phyloP scores from a whole-genome alignment of 768 basidiomycete genomes.

The Lactifluus echinatus region DNA sequence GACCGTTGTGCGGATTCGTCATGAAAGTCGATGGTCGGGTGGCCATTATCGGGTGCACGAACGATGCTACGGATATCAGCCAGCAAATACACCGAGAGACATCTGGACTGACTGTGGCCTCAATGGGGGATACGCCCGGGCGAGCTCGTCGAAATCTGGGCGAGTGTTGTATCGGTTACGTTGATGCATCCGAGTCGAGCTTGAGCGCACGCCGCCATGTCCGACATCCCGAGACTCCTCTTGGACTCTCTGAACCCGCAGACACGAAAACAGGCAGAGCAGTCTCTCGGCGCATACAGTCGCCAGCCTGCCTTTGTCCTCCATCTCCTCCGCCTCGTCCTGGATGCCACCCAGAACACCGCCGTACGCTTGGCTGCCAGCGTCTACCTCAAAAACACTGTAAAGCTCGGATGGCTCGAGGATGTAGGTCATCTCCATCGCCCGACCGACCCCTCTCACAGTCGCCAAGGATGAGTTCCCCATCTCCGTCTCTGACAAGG shows the following conservation, averaged over 20 bases:
- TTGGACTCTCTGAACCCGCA: slow-evolving; percentile 60
- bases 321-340: slow-evolving; percentile 69
- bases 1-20: slow-evolving; percentile 64
- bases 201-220: slow-evolving; percentile 34
- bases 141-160: slow-evolving; percentile 44
- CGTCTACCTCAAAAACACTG: slow-evolving; percentile 87
- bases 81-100: not conserved
- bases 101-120: slow-evolving; percentile 41
- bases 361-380: slow-evolving; percentile 75
- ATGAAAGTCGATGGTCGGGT: slow-evolving; percentile 62
- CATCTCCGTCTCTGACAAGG: slow-evolving; percentile 63
- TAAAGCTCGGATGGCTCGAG: slow-evolving; percentile 73
- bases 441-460: not conserved
- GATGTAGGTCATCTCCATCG: slow-evolving; percentile 44
- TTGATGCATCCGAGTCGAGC: slow-evolving; percentile 33
- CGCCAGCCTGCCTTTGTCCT: slow-evolving; percentile 69
- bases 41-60: slow-evolving; percentile 19
- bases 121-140: slow-evolving; percentile 44
- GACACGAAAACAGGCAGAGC: slow-evolving; percentile 75
- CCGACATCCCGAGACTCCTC: slow-evolving; percentile 61
- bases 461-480: slow-evolving; percentile 57
- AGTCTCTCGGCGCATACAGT: slow-evolving; percentile 58
- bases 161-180: slow-evolving; percentile 39
- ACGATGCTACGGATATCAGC: slow-evolving; percentile 20
- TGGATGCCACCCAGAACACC: slow-evolving; percentile 54